These are phyloP conservation scores for Saccharomyces hybrid DNA, from an alignment of 1,139 yeast species.

Conservation along the genomic window DNA sequence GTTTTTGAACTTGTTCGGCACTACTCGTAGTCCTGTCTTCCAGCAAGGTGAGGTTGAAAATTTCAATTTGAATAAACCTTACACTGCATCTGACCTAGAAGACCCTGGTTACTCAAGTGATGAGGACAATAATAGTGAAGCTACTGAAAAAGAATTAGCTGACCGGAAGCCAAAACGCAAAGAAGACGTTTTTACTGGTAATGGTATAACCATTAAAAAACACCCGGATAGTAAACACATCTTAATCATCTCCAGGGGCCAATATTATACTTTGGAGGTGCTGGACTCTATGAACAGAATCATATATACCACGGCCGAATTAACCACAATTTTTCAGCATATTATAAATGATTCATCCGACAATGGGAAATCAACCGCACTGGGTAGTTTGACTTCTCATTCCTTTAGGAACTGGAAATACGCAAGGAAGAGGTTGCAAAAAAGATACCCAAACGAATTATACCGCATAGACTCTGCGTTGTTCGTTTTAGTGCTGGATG, in stretches of 20 bases:
- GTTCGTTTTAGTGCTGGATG: slow-evolving; percentile 59
- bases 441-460: slow-evolving; percentile 41
- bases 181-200: slow-evolving; percentile 18
- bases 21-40: slow-evolving; percentile 51
- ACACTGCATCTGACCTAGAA: slow-evolving; percentile 24
- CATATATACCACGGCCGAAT: slow-evolving; percentile 49
- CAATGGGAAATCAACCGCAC: slow-evolving; percentile 42
- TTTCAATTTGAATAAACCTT: slow-evolving; percentile 26
- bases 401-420: slow-evolving; percentile 54
- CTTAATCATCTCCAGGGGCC: slow-evolving; percentile 51
- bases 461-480: slow-evolving; percentile 52
- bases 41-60: slow-evolving; percentile 26
- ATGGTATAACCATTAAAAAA: slow-evolving; percentile 36
- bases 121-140: slow-evolving; percentile 6
- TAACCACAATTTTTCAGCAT: slow-evolving; percentile 42
- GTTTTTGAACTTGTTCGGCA: slow-evolving; percentile 56
- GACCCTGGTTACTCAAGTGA: slow-evolving; percentile 5
- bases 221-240: slow-evolving; percentile 41
- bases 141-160: background rate
- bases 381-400: slow-evolving; percentile 67
- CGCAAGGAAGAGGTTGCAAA: slow-evolving; percentile 42
- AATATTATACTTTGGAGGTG: slow-evolving; percentile 55
- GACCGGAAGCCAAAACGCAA: slow-evolving; percentile 3
- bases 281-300: slow-evolving; percentile 37
- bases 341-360: slow-evolving; percentile 44